Conservation (phyloP, 2,329 filamentous ascomycete species). For the Paramyrothecium sp. region DNA sequence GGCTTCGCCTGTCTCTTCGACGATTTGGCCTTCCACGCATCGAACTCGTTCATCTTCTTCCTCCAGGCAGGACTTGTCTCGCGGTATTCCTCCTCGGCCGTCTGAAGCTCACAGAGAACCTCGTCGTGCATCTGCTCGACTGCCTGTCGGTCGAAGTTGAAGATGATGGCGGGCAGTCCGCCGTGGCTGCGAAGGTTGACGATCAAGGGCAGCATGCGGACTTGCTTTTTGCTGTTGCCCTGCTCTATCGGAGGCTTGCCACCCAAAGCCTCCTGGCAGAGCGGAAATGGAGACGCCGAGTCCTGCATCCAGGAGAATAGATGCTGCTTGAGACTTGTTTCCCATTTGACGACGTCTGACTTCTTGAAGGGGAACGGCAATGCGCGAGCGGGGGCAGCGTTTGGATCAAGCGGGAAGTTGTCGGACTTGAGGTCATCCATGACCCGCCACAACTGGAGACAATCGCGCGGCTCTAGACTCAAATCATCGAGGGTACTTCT, state of each 20-base stretch:
- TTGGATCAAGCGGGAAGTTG: conserved; percentile 44
- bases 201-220: conserved; percentile 48
- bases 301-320: conserved; percentile 62
- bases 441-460: conserved; percentile 61
- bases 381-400: conserved; percentile 13
- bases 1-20: conserved; percentile 29
- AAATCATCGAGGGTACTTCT: conserved; percentile 66
- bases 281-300: conserved; percentile 36
- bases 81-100: conserved; percentile 45
- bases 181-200: conserved; percentile 59
- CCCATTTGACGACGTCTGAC: conserved; percentile 65
- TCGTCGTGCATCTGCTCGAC: conserved; percentile 60
- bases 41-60: conserved; percentile 53
- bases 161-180: conserved; percentile 71
- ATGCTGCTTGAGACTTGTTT: conserved; percentile 55
- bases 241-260: not conserved
- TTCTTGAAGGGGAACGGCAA: conserved; percentile 60
- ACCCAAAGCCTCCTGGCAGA: conserved; percentile 44
- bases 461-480: conserved; percentile 69
- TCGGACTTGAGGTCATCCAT: conserved; percentile 58
- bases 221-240: not conserved
- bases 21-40: conserved; percentile 54
- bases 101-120: conserved; percentile 49
- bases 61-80: conserved; percentile 58
- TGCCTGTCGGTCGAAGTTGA: conserved; percentile 68